These are phyloP conservation scores for Heterobasidion annosum DNA, from an alignment of 1,284 basidiomycete genomes.

Conservation along the genomic window DNA sequence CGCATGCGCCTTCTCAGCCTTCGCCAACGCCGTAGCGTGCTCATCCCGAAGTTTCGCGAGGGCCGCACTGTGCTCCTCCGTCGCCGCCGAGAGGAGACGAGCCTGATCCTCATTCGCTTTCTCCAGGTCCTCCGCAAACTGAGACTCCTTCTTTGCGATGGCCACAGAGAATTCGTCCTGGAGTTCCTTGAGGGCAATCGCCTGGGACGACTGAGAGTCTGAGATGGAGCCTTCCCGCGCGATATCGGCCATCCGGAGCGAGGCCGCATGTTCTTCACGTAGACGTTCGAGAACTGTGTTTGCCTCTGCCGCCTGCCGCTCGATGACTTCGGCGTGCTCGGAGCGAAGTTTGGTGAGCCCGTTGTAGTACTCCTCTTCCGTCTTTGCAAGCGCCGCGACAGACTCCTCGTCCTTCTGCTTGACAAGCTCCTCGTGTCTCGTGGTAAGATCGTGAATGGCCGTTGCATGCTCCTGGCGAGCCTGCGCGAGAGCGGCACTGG, in stretches of 20 bases:
- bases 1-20: constrained; percentile 34
- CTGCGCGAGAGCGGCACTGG: constrained; percentile 30
- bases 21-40: constrained; percentile 28
- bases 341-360: constrained; percentile 61
- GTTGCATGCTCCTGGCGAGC: constrained; percentile 45
- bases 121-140: constrained; percentile 54
- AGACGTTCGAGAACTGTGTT: constrained; percentile 53
- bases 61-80: constrained; percentile 45
- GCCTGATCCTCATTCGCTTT: constrained; percentile 54
- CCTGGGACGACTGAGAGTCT: constrained; percentile 62
- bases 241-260: constrained; percentile 61
- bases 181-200: constrained; percentile 46
- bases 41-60: constrained; percentile 32
- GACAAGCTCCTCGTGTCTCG: constrained; percentile 45
- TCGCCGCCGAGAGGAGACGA: constrained; percentile 40
- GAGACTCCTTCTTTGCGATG: constrained; percentile 51
- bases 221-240: constrained; percentile 65
- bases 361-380: constrained; percentile 75
- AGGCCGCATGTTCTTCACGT: constrained; percentile 61
- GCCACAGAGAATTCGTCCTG: constrained; percentile 64
- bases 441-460: constrained; percentile 34
- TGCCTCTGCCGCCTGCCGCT: constrained; percentile 51
- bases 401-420: constrained; percentile 54
- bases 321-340: constrained; percentile 57
- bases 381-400: constrained; percentile 45